These are phyloP conservation scores for Ilyonectria robusta DNA, from an alignment of 2,329 filamentous ascomycete genomes.

Conservation along the genomic window DNA sequence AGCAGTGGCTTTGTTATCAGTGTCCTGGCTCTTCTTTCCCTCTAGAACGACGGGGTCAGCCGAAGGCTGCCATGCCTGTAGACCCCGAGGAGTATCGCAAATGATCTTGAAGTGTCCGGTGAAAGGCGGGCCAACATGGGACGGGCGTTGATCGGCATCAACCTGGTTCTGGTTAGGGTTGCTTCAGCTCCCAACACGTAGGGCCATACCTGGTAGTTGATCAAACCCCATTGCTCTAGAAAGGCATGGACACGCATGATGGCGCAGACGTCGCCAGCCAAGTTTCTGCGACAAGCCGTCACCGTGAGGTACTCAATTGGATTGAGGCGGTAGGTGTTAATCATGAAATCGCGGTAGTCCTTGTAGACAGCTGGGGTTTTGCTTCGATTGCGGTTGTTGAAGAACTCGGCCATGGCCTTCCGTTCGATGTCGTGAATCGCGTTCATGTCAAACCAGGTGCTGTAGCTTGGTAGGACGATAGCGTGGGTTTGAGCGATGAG, in stretches of 20 bases:
- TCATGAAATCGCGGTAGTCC: constrained; percentile 99
- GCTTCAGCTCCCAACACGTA: not conserved
- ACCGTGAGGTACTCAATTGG: constrained; percentile 97
- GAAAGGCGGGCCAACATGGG: constrained; percentile 95
- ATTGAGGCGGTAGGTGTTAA: constrained; percentile 98
- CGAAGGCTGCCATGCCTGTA: constrained; percentile 95
- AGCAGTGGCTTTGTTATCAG: constrained; percentile 80
- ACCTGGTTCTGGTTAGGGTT: constrained; percentile 72
- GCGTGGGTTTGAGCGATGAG: constrained; percentile 94
- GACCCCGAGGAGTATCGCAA: constrained; percentile 92
- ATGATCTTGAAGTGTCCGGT: constrained; percentile 98
- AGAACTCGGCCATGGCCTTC: constrained; percentile 97
- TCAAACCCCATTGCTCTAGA: constrained; percentile 97
- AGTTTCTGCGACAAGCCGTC: constrained; percentile 92
- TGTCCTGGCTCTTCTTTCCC: constrained; percentile 74
- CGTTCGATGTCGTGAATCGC: constrained; percentile 90
- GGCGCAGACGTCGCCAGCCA: constrained; percentile 97
- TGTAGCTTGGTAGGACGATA: constrained; percentile 97
- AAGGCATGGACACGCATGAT: constrained; percentile 99
- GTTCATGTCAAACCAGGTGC: constrained; percentile 99
- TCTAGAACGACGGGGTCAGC: constrained; percentile 78
- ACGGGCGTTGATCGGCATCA: constrained; percentile 94
- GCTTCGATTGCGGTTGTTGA: constrained; percentile 98
- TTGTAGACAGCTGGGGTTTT: constrained; percentile 98
- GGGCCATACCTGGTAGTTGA: constrained; percentile 90